Evolutionary conservation across 805 yeast species (phyloP).

Genomic region (Tetrapisispora nanseiensis): DNA sequence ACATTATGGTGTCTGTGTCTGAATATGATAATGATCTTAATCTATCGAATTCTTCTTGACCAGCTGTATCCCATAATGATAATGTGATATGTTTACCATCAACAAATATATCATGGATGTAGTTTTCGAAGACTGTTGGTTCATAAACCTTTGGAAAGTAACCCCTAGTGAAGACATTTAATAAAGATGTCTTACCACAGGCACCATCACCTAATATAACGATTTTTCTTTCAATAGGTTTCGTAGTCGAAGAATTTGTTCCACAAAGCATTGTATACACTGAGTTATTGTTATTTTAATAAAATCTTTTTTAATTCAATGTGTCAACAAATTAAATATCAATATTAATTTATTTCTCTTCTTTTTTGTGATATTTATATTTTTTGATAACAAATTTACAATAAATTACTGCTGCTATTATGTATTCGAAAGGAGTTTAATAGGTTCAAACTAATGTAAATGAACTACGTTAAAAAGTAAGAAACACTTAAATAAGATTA

Average conservation of each 20-base stretch:
- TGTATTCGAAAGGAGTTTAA: no score
- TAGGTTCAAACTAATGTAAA: no score
- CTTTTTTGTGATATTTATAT: no score
- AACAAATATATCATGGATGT: slow-evolving; percentile 91
- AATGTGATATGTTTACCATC: slow-evolving; percentile 88
- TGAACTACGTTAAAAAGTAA: no score
- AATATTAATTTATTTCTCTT: no score
- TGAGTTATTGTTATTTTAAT: no score
- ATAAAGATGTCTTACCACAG: slow-evolving; percentile 91
- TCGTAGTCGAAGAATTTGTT: slow-evolving; percentile 19
- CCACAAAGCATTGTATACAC: slow-evolving; percentile 29
- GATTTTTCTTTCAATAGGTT: slow-evolving; percentile 72
- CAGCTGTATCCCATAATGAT: slow-evolving; percentile 97
- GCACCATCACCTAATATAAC: slow-evolving; percentile 98
- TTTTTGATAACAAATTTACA: no score
- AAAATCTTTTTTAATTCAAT: no score
- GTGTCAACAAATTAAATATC: no score
- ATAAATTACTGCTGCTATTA: no score
- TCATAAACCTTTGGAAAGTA: slow-evolving; percentile 97
- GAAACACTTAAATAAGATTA: no score
- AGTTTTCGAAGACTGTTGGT: slow-evolving; percentile 95
- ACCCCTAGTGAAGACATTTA: slow-evolving; percentile 93
- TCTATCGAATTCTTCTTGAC: slow-evolving; percentile 96
- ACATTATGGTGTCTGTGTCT: slow-evolving; percentile 94
- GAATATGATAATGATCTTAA: slow-evolving; percentile 85